Evolutionary conservation across 2,329 filamentous ascomycete genomes (phyloP), one percentile per base, ranked within the genome.

Genomic region (Scedosporium apiospermum): DNA sequence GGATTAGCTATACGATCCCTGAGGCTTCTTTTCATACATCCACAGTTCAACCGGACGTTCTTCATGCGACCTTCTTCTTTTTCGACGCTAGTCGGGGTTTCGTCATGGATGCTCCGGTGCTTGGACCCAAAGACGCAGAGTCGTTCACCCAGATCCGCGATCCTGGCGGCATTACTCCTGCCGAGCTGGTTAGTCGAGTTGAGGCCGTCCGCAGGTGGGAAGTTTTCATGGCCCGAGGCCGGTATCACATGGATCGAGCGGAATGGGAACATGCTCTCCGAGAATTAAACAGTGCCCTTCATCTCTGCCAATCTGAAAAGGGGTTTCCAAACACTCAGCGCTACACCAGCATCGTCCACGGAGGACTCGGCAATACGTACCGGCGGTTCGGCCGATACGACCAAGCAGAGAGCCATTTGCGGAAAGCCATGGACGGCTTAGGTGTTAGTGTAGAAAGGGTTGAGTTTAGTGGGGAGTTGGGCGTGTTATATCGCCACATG

Each of bases 61-160:
- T 75, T 0, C 72, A 75, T 53, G 73, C 75, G 1, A 74, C 73
- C 0, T 44, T 76, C 3, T 73, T 73, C 67, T 69, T 72, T 57
- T 76, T 76, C 59, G 74, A 76, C 62, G 68, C 72, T 1, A 57
- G 49, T 10, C 69, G 70, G 1, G 74, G 73, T 6, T 74, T 71
- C 58, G 62, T 66, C 3, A 61, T 67, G 49, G 68, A 72, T 59
- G 72, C 71, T 0, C 65, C 65, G 3, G 71, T 74, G 0, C 66
- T 76, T 3, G 72, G 72, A 0, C 73, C 73, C 21, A 51, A 49
- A 21, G 66, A 70, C 42, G 66, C 59, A 7, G 63, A 67, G 16
- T 65, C 65, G 0, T 67, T 57, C 58, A 68, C 65, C 5, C 66
- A 68, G 62, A 9, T 61, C 7, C 67, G 67, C 12, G 70, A 70